A percentile compares a stretch with the other conserved stretches of the same genome.
These are phyloP conservation scores for Lactuca saligna DNA, from an alignment of 129 eudicot genomes.

Conservation along the genomic window DNA sequence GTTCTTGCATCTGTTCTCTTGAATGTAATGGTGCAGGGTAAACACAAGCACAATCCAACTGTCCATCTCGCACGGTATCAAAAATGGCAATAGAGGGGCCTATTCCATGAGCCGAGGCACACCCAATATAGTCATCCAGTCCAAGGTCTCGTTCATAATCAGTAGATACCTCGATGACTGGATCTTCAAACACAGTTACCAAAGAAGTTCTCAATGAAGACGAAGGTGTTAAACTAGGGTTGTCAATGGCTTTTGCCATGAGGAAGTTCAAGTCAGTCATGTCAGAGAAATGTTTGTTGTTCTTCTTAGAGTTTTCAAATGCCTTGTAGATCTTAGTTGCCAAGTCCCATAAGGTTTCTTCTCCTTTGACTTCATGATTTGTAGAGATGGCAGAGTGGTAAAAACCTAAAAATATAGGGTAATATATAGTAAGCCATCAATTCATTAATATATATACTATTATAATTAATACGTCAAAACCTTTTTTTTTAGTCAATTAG, in stretches of 20 bases:
- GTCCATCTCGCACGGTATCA: conserved; percentile 43
- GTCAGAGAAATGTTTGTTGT: conserved; percentile 57
- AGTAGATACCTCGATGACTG: conserved; percentile 37
- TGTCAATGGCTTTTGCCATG: conserved; percentile 56
- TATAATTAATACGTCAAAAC: neutral
- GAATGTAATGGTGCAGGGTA: conserved; percentile 53
- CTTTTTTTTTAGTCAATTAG: neutral
- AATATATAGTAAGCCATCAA: neutral
- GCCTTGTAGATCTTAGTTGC: conserved; percentile 44
- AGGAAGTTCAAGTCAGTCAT: conserved; percentile 57
- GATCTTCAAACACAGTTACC: conserved; percentile 51
- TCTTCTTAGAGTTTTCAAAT: conserved; percentile 33
- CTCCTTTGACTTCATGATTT: conserved; percentile 44
- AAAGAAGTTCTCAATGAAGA: conserved; percentile 52
- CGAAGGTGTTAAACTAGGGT: conserved; percentile 51
- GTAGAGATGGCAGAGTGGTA: conserved; percentile 58
- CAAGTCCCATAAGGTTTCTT: conserved; percentile 53
- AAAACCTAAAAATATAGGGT: conserved; percentile 37
- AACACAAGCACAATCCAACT: conserved; percentile 46
- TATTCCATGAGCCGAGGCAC: conserved; percentile 45
- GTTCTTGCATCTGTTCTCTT: conserved; percentile 47
- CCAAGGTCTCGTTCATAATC: conserved; percentile 40
- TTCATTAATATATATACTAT: neutral
- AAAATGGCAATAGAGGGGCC: conserved; percentile 49
- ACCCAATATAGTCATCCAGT: conserved; percentile 45